phyloP scores from a whole-genome alignment of 371 early-diverging fungal species.

The Mortierella sp. region DNA sequence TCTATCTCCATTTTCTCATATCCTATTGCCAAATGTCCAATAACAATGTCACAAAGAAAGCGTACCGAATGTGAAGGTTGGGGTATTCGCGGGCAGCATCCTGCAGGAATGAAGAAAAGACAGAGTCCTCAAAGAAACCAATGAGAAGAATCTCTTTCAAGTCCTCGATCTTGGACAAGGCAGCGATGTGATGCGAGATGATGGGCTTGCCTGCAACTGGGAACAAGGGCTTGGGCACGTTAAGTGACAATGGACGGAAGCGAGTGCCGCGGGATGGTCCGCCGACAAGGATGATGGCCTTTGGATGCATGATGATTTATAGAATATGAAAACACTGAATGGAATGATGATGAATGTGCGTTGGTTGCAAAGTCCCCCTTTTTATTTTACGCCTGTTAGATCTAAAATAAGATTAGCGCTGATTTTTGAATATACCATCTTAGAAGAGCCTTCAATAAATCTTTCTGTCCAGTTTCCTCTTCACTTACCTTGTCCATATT shows the following conservation, averaged over 20 bases:
- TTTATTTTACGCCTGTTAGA: background rate
- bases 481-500: too few relatives aligned
- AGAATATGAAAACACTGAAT: background rate
- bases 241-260: constrained; percentile 96
- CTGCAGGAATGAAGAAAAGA: constrained; percentile 90
- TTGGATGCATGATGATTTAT: constrained; percentile 59
- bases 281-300: constrained; percentile 96
- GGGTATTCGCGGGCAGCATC: constrained; percentile 89
- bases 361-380: background rate
- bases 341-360: background rate
- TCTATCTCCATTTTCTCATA: background rate
- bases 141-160: constrained; percentile 94
- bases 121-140: constrained; percentile 95
- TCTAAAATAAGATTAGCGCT: background rate
- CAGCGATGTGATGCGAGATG: constrained; percentile 95
- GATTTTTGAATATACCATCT: background rate
- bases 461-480: too few relatives aligned
- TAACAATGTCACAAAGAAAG: too few relatives aligned
- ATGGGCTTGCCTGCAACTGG: constrained; percentile 96
- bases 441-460: too few relatives aligned
- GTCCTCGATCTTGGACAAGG: constrained; percentile 87
- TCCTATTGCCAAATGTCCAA: background rate
- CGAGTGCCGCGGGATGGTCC: constrained; percentile 97
- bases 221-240: constrained; percentile 97
- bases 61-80: constrained; percentile 83